phyloP scores from a whole-genome alignment of 2,329 filamentous ascomycete genomes.

The Aspergillus sp. region DNA sequence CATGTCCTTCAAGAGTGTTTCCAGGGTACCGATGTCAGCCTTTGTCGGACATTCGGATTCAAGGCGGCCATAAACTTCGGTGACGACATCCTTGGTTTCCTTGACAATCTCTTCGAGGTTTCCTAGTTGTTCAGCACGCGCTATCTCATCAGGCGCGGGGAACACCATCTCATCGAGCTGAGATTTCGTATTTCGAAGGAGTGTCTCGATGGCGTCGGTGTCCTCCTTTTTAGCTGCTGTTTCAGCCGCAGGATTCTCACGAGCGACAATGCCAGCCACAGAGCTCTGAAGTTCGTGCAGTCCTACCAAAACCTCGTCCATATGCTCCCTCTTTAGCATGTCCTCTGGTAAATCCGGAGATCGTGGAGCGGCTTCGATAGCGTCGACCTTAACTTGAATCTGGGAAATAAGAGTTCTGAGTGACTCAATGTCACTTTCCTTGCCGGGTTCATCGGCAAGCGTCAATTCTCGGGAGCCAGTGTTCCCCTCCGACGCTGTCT shows the following conservation, averaged over 20 bases:
- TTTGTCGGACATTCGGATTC: constrained; percentile 70
- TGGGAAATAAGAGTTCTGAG: constrained; percentile 81
- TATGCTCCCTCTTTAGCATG: constrained; percentile 46
- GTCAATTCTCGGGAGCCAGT: constrained; percentile 54
- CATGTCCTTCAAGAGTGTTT: constrained; percentile 76
- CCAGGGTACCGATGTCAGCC: constrained; percentile 74
- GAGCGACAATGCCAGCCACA: constrained; percentile 53
- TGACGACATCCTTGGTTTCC: constrained; percentile 73
- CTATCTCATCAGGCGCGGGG: constrained; percentile 64
- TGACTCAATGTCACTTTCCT: constrained; percentile 75
- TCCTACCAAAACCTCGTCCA: constrained; percentile 47
- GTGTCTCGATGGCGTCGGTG: constrained; percentile 84
- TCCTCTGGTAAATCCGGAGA: constrained; percentile 39
- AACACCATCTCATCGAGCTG: constrained; percentile 76
- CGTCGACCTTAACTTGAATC: constrained; percentile 79
- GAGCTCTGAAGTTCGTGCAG: constrained; percentile 57
- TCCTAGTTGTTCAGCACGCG: constrained; percentile 62
- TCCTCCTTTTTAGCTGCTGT: constrained; percentile 74
- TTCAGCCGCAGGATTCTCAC: constrained; percentile 42
- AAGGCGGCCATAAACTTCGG: constrained; percentile 64
- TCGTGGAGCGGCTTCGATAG: constrained; percentile 58
- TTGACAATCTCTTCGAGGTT: constrained; percentile 66
- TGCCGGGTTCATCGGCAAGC: constrained; percentile 54
- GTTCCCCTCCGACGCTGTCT: constrained; percentile 51
- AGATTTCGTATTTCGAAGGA: constrained; percentile 84